Percentiles rank a stretch among this genome's conserved stretches.
phyloP scores from a whole-genome alignment of 75 land plant species.

The Picea glauca region DNA sequence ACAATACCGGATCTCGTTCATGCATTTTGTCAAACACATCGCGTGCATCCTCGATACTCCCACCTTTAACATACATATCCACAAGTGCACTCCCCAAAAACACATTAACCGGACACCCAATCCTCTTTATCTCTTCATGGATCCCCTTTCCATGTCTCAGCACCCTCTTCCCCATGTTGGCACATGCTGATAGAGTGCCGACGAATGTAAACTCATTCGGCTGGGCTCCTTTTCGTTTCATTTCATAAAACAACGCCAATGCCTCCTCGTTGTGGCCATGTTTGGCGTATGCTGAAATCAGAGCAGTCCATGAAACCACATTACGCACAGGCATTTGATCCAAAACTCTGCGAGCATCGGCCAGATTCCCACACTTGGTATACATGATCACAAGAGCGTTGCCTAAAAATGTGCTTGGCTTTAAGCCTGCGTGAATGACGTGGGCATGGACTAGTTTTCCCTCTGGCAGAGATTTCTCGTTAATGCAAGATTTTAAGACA shows the following conservation, averaged over 20 bases:
- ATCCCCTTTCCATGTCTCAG: neutral
- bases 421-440: neutral
- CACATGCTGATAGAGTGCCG: neutral
- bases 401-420: slow-evolving; percentile 5
- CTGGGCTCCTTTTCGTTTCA: neutral
- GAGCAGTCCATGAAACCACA: slow-evolving; percentile 31
- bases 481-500: neutral
- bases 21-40: slow-evolving; percentile 7
- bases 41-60: slow-evolving; percentile 1
- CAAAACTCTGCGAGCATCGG: slow-evolving; percentile 45
- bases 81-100: neutral
- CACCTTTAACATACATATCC: neutral
- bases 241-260: neutral
- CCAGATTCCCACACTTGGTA: slow-evolving; percentile 48
- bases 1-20: slow-evolving; percentile 4
- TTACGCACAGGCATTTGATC: slow-evolving; percentile 7
- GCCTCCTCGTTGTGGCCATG: slow-evolving; percentile 18
- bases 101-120: neutral
- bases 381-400: slow-evolving; percentile 57
- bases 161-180: neutral
- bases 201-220: neutral
- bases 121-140: slow-evolving; percentile 2
- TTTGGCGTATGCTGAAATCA: slow-evolving; percentile 47
- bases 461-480: neutral
- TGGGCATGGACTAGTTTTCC: neutral